Percentiles rank a stretch among this genome's conserved stretches.
phyloP scores from a whole-genome alignment of 2,329 filamentous ascomycete species.

The Aspergillus latus region DNA sequence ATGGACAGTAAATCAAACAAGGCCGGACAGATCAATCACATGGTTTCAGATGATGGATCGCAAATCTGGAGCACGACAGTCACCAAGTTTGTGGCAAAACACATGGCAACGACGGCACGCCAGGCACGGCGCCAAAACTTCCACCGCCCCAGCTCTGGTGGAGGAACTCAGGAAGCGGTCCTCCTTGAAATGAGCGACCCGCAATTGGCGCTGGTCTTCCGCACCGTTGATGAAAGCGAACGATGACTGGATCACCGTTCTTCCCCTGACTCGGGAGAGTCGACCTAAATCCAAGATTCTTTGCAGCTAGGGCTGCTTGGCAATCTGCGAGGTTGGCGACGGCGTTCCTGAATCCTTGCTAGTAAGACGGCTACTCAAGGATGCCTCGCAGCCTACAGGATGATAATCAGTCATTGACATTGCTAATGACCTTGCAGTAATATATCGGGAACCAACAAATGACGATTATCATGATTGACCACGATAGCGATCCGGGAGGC shows the following conservation, averaged over 20 bases:
- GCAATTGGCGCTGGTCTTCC: conserved; percentile 24
- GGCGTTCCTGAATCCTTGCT: not conserved
- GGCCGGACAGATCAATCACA: conserved; percentile 6
- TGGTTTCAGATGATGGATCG: not conserved
- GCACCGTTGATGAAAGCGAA: conserved; percentile 19
- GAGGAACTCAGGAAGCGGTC: conserved; percentile 12
- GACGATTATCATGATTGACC: not conserved
- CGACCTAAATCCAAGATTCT: conserved; percentile 9
- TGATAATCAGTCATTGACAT: not conserved
- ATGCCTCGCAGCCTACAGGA: not conserved
- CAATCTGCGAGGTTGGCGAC: conserved; percentile 5
- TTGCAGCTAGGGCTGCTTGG: conserved; percentile 9
- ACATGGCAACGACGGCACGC: conserved; percentile 19
- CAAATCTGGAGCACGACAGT: not conserved
- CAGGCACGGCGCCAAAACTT: not conserved
- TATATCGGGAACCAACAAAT: not conserved
- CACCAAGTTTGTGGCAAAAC: conserved; percentile 5
- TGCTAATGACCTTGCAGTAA: not conserved
- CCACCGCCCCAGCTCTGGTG: conserved; percentile 17
- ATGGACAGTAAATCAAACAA: not conserved
- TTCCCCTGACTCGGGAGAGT: conserved; percentile 16
- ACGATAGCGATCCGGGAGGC: not conserved
- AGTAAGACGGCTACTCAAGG: not conserved
- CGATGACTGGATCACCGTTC: conserved; percentile 9
- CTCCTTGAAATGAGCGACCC: conserved; percentile 24